phyloP scores from a whole-genome alignment of 768 basidiomycete species.

The Phanerochaete sordida region DNA sequence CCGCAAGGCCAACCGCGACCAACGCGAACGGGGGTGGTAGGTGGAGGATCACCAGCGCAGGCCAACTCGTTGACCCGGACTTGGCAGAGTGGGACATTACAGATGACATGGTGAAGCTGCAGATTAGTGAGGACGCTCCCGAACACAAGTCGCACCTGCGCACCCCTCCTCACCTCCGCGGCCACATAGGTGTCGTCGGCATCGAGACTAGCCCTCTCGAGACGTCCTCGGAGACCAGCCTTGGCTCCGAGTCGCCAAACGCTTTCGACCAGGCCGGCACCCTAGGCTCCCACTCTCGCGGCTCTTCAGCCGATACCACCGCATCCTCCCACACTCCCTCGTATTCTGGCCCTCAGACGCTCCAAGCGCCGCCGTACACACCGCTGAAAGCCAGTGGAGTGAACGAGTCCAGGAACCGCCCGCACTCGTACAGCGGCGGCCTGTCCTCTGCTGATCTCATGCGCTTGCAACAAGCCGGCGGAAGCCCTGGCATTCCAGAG shows the following conservation, averaged over 20 bases:
- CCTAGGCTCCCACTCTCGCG: slow-evolving; percentile 68
- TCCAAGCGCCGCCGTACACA: slow-evolving; percentile 45
- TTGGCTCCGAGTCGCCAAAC: slow-evolving; percentile 65
- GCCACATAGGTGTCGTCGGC: slow-evolving; percentile 49
- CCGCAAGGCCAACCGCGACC: slow-evolving; percentile 37
- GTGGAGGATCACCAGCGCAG: slow-evolving; percentile 64
- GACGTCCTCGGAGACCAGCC: slow-evolving; percentile 65
- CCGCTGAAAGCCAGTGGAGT: slow-evolving; percentile 50
- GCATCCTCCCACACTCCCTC: slow-evolving; percentile 57
- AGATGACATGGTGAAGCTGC: slow-evolving; percentile 69
- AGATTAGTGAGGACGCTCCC: slow-evolving; percentile 55
- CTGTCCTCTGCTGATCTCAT: slow-evolving; percentile 71
- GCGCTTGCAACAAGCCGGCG: slow-evolving; percentile 66
- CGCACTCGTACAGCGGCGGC: slow-evolving; percentile 79
- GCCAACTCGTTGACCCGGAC: slow-evolving; percentile 59
- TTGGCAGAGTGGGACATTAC: slow-evolving; percentile 67
- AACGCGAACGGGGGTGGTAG: slow-evolving; percentile 40
- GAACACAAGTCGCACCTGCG: slow-evolving; percentile 51
- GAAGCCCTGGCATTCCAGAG: slow-evolving; percentile 26
- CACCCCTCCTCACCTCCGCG: slow-evolving; percentile 67
- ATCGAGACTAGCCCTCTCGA: slow-evolving; percentile 72
- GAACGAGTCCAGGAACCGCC: slow-evolving; percentile 68
- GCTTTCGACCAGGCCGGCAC: slow-evolving; percentile 62
- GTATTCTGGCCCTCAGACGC: slow-evolving; percentile 50
- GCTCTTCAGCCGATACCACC: slow-evolving; percentile 77